A percentile compares a stretch with the other conserved stretches of the same genome.
Conservation (phyloP, 2,329 filamentous ascomycete genomes). For the Karstenula rhodostoma region DNA sequence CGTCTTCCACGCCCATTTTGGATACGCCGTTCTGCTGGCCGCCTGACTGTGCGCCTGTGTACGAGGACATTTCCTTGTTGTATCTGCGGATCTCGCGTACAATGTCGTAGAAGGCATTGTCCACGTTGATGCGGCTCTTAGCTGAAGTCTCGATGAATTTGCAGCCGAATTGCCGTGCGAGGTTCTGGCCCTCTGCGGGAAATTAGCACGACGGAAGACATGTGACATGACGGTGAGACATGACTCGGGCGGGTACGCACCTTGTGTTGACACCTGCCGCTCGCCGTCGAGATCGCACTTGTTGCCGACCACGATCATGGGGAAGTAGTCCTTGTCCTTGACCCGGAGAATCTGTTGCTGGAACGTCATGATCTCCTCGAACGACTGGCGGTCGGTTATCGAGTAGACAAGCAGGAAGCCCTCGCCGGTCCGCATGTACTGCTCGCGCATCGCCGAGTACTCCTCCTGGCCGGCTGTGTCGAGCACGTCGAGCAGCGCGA, state of each 20-base stretch:
- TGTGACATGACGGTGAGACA: slow-evolving; percentile 20
- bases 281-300: slow-evolving; percentile 98
- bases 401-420: slow-evolving; percentile 98
- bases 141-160: slow-evolving; percentile 99
- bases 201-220: slow-evolving; percentile 29
- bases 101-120: slow-evolving; percentile 98
- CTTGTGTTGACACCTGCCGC: slow-evolving; percentile 89
- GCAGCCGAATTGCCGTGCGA: slow-evolving; percentile 89
- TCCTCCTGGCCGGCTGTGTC: slow-evolving; percentile 99
- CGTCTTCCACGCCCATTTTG: slow-evolving; percentile 82
- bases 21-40: slow-evolving; percentile 66
- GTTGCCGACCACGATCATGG: slow-evolving; percentile 98
- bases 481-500: slow-evolving; percentile 95
- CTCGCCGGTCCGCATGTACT: slow-evolving; percentile 99
- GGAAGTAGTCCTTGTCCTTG: slow-evolving; percentile 99
- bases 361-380: slow-evolving; percentile 98
- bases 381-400: slow-evolving; percentile 95
- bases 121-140: slow-evolving; percentile 97
- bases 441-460: slow-evolving; percentile 98
- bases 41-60: slow-evolving; percentile 71
- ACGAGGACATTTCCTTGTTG: slow-evolving; percentile 97
- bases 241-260: slow-evolving; percentile 61
- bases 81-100: slow-evolving; percentile 97
- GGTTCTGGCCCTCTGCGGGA: slow-evolving; percentile 80
- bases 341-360: slow-evolving; percentile 98